Evolutionary conservation across 108 stramenopile genomes (phyloP).

Genomic region (Schizochytrium sp.): DNA sequence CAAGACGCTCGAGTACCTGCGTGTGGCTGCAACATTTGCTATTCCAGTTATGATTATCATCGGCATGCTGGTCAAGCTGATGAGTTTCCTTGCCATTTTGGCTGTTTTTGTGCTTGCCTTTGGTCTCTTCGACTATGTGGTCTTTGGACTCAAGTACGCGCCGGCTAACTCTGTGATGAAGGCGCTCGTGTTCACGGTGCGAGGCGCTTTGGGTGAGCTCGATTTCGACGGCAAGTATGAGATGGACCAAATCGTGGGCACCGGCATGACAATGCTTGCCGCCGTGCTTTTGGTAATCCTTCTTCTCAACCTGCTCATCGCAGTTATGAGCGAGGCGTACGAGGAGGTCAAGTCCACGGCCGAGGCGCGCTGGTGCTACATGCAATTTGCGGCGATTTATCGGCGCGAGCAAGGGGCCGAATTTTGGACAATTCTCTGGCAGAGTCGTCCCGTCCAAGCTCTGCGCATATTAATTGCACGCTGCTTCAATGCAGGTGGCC

Average conservation of each 20-base stretch:
- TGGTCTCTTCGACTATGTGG: background rate
- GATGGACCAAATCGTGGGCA: background rate
- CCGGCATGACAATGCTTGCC: background rate
- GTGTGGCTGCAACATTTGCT: background rate
- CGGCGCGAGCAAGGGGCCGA: background rate
- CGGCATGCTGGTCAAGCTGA: background rate
- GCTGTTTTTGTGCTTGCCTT: background rate
- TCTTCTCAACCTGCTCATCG: conserved; percentile 20
- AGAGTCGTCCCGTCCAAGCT: no score
- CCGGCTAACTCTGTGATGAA: background rate
- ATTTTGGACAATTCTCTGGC: no score
- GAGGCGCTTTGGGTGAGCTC: background rate
- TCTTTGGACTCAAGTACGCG: background rate
- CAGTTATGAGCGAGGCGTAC: conserved; percentile 19
- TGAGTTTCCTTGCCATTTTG: background rate
- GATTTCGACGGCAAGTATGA: background rate
- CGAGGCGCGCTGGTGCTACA: conserved; percentile 7
- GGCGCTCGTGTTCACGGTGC: background rate
- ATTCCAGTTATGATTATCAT: background rate
- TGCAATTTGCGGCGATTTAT: background rate
- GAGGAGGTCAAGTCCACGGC: background rate
- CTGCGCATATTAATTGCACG: no score
- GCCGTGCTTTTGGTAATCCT: background rate
- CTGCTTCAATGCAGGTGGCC: no score
- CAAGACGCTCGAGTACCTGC: conserved; percentile 1